Conservation (phyloP, 768 basidiomycete species). For the Suillus tomentosus region DNA sequence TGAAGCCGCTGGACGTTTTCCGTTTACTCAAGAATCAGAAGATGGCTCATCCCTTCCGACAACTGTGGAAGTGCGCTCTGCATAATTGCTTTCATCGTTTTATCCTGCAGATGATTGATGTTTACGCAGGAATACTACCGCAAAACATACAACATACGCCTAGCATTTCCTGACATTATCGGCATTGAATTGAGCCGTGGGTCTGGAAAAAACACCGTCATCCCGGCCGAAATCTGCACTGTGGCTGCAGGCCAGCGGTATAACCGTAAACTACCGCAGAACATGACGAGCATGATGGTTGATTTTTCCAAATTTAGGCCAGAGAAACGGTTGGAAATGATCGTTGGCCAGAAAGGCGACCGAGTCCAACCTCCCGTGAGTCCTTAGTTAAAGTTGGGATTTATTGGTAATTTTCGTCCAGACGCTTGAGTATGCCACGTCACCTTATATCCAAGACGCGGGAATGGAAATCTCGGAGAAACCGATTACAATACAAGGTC, state of each 20-base stretch:
- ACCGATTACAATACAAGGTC: conserved; percentile 38
- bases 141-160: conserved; percentile 34
- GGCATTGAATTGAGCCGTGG: conserved; percentile 39
- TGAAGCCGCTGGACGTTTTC: conserved; percentile 38
- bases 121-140: conserved; percentile 44
- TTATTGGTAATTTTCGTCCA: conserved; percentile 16
- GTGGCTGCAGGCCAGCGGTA: conserved; percentile 53
- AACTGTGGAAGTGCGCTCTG: conserved; percentile 32
- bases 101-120: background rate
- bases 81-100: background rate
- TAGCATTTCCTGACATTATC: conserved; percentile 39
- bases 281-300: conserved; percentile 42
- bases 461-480: conserved; percentile 37
- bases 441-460: conserved; percentile 45
- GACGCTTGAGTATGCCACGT: conserved; percentile 40
- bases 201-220: conserved; percentile 30
- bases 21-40: conserved; percentile 36
- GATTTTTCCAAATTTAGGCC: conserved; percentile 53
- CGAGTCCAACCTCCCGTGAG: conserved; percentile 24
- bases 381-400: background rate
- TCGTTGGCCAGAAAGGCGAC: conserved; percentile 34
- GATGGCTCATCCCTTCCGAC: conserved; percentile 16
- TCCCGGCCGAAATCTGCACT: conserved; percentile 52
- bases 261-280: conserved; percentile 44
- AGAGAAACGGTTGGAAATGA: conserved; percentile 40